Base-by-base conservation (phyloP, 2,329 filamentous ascomycete genomes). In the Microcera coccophila region DNA sequence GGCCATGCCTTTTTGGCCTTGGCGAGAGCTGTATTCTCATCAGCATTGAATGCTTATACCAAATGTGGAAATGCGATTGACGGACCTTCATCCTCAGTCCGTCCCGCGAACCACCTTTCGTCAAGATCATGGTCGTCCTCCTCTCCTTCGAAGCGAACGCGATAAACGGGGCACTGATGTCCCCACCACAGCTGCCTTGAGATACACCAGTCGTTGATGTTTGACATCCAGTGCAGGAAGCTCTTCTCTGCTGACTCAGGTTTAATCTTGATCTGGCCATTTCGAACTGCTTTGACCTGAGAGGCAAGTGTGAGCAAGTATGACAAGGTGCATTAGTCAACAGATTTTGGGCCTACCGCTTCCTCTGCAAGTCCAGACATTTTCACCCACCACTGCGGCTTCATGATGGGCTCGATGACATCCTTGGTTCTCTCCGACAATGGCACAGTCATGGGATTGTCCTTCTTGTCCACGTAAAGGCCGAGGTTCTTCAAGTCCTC, bases 381-480 rank as follows among this genome's bases (percentile, higher is more conserved):
- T 61, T 79, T 83, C 78, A 97, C 90, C 90, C 90, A 98, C 91
- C 93, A 97, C 65, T 97, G 91, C 8, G 90, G 90, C 74, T 95
- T 96, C 73, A 97, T 78, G 32, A 95, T 72, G 4, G 91, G 93
- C 70, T 98, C 91, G 54, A 98, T 95, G 42, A 95, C 76, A 63
- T 97, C 93, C 69, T 93, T 94, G 34, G 87, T 90, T 70, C 90
- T 93, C 26, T 79, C 75, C 64, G 89, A 96, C n/a, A 91, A 71
- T 4, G 90, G 90, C 8, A 96, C 86, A 63, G 84, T 90, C 91
- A 97, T 97, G 33, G 90, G 79, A 66, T 97, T 96, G 66, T 93
- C 81, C 69, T 93, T 88, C 75, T 93, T 94, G 70, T 95, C 91
- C 29, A 95, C 89, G 59, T 88, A 96, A 4, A 97, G 74, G 2